Conservation (phyloP, 2,329 filamentous ascomycete species). For the Aschersonia sp. region DNA sequence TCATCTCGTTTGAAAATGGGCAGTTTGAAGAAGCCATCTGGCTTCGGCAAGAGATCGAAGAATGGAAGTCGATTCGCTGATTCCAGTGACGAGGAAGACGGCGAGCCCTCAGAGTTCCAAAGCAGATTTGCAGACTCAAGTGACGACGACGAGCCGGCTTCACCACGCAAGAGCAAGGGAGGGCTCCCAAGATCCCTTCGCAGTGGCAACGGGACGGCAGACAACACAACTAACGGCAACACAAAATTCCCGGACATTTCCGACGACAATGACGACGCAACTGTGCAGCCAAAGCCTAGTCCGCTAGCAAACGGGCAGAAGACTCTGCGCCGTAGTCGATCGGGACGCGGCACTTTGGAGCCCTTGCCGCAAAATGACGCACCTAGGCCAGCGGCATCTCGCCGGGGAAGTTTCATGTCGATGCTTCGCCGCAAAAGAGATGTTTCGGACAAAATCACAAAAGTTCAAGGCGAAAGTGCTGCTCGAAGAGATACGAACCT, state of each 20-base stretch:
- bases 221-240: background rate
- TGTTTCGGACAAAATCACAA: conserved; percentile 34
- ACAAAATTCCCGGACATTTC: conserved; percentile 41
- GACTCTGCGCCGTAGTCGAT: conserved; percentile 24
- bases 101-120: conserved; percentile 21
- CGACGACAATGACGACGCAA: conserved; percentile 39
- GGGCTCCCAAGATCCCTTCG: conserved; percentile 20
- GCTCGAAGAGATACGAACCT: conserved; percentile 48
- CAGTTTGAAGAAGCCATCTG: conserved; percentile 24
- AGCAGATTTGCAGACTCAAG: conserved; percentile 41
- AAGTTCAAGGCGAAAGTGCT: conserved; percentile 39
- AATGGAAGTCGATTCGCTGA: conserved; percentile 41
- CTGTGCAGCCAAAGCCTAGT: conserved; percentile 8
- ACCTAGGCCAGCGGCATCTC: conserved; percentile 5
- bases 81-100: conserved; percentile 45
- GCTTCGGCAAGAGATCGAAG: conserved; percentile 23
- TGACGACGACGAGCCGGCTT: conserved; percentile 7
- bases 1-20: conserved; percentile 22
- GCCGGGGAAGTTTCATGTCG: conserved; percentile 38
- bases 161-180: conserved; percentile 12
- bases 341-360: conserved; percentile 23
- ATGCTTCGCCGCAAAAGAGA: conserved; percentile 50
- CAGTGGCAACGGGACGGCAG: conserved; percentile 6
- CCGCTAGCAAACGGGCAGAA: conserved; percentile 5
- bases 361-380: conserved; percentile 8